phyloP scores from a whole-genome alignment of 768 basidiomycete species.

The Mycena metata region DNA sequence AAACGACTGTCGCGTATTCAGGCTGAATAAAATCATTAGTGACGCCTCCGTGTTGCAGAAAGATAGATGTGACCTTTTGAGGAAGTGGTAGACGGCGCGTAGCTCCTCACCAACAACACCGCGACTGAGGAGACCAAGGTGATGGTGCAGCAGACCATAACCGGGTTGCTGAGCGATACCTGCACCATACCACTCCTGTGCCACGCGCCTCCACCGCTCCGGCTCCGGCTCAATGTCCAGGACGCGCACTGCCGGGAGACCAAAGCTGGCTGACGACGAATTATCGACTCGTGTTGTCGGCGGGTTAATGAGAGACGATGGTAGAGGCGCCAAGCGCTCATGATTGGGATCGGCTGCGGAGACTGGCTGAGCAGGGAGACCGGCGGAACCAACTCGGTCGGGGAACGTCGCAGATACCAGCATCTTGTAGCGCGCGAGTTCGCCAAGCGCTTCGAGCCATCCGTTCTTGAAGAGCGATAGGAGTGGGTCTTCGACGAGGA shows the following conservation, averaged over 20 bases:
- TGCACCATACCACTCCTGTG: constrained; percentile 92
- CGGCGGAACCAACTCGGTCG: constrained; percentile 55
- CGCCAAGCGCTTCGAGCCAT: constrained; percentile 98
- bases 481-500: constrained; percentile 84
- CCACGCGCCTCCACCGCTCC: constrained; percentile 91
- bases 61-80: constrained; percentile 79
- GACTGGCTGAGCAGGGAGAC: constrained; percentile 70
- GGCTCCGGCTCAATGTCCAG: constrained; percentile 92
- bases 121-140: constrained; percentile 88
- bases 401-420: constrained; percentile 87
- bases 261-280: constrained; percentile 83
- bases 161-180: constrained; percentile 92
- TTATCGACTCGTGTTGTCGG: constrained; percentile 72
- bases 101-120: constrained; percentile 88
- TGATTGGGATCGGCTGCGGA: constrained; percentile 48
- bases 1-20: constrained; percentile 93
- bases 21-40: constrained; percentile 59
- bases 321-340: constrained; percentile 35
- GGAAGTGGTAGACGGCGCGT: constrained; percentile 91
- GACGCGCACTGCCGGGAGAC: constrained; percentile 82
- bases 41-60: not conserved
- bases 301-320: constrained; percentile 63
- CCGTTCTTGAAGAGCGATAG: constrained; percentile 79
- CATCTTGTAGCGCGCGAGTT: constrained; percentile 95
- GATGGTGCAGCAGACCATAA: constrained; percentile 95